Percentiles rank a stretch among this genome's conserved stretches.
Conservation (phyloP, 1,284 basidiomycete species). For the Irpex lacteus region DNA sequence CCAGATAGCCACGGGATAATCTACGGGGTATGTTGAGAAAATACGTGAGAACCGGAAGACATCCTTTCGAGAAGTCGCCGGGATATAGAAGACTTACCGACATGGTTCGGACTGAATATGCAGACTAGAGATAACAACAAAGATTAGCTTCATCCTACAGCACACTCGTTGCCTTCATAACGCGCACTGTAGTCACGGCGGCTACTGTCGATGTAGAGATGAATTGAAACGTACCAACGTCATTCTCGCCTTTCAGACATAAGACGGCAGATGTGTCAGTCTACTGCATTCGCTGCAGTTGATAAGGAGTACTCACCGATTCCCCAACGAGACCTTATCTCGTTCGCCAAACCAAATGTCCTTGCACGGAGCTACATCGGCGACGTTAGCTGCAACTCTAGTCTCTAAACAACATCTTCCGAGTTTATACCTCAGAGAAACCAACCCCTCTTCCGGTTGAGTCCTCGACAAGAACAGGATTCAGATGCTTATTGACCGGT, state of each 20-base stretch:
- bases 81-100: conserved; percentile 37
- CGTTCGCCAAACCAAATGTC: conserved; percentile 59
- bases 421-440: conserved; percentile 45
- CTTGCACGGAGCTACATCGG: conserved; percentile 39
- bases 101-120: conserved; percentile 62
- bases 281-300: background rate
- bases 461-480: conserved; percentile 63
- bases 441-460: conserved; percentile 44
- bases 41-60: background rate
- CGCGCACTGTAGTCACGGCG: background rate
- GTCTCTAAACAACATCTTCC: background rate
- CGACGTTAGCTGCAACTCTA: background rate
- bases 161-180: background rate
- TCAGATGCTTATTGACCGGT: conserved; percentile 32
- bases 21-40: conserved; percentile 23
- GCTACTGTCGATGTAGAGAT: too few species aligned
- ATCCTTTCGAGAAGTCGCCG: background rate
- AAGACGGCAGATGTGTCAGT: background rate
- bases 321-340: conserved; percentile 46
- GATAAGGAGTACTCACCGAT: conserved; percentile 23
- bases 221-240: conserved; percentile 42
- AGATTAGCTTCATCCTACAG: background rate
- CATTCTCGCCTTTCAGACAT: conserved; percentile 9
- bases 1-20: conserved; percentile 64
- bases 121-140: conserved; percentile 42